phyloP scores from a whole-genome alignment of 257 asterid genomes.

The Gentiana straminea region DNA sequence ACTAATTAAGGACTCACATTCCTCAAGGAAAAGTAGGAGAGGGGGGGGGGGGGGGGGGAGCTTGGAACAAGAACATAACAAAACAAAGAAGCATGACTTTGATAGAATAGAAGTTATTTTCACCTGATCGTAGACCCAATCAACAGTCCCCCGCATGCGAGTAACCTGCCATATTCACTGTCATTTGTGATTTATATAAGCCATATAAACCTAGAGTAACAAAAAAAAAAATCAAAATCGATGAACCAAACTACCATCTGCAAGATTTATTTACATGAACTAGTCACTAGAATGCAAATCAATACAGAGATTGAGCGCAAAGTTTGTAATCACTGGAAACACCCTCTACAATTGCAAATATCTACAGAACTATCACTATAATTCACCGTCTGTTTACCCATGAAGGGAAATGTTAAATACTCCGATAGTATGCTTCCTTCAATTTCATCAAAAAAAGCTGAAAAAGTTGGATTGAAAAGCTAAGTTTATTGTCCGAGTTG shows the following conservation, averaged over 20 bases:
- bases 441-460: too few relatives aligned
- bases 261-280: not conserved
- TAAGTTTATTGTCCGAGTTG: too few relatives aligned
- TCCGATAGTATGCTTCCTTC: too few relatives aligned
- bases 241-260: not conserved
- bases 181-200: not conserved
- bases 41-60: too few relatives aligned
- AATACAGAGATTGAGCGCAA: not conserved
- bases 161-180: constrained; percentile 31
- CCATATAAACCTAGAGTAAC: not conserved
- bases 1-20: not conserved
- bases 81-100: not conserved
- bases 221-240: not conserved
- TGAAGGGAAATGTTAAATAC: too few relatives aligned
- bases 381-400: too few relatives aligned
- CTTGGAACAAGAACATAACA: not conserved
- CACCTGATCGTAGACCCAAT: constrained; percentile 71
- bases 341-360: not conserved
- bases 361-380: too few relatives aligned
- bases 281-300: not conserved
- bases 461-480: too few relatives aligned
- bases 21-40: not conserved
- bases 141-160: constrained; percentile 53
- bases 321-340: not conserved
- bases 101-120: not conserved